Evolutionary conservation across 2,329 filamentous ascomycete species (phyloP), one percentile per base, ranked within the genome.

Genomic region (Stagonosporopsis vannaccii): DNA sequence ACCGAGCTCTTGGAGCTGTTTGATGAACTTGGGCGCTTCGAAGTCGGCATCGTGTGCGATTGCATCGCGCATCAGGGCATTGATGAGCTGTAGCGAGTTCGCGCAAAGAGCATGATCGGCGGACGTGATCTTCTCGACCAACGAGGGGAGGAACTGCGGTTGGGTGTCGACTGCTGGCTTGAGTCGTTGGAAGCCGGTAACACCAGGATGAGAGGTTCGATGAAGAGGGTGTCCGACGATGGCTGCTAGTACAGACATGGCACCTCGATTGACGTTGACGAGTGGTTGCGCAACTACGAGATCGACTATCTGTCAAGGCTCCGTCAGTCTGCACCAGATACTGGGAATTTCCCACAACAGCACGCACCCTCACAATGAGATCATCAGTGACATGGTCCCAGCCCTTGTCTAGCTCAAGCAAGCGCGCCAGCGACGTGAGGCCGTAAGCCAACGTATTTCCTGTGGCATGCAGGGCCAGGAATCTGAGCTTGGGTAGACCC

Each of bases 381-480:
- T 91, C 89, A 56, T 86, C 83, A 15, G 90, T 87, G 69, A 93
- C 90, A 58, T 90, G 87, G 62, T 98, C 93, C 95, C 95, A 99
- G 56, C 95, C 95, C 85, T 97, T 97, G 78, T 98, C 95, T 35
- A 98, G 90, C 78, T 99, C 95, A 59, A 99, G 82, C 58, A 99
- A 79, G 53, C 92, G 86, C 54, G 89, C 91, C 68, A 98, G 84
- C 69, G 91, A 95, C 65, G 96, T 94, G 58, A 99, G 82, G 59
- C 93, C 91, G 79, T 99, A 99, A 58, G 95, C 95, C 72, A 99
- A 83, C 1, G 95, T 98, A 77, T 99, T 99, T 56, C 95, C 95
- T 54, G 86, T 90, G 26, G 93, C 88, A 63, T 87, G 86, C 82
- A 98, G 87, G 61, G 95, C 92, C 50, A 98, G 83, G 53, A 90